phyloP scores from a whole-genome alignment of 2,329 filamentous ascomycete genomes.

The Verticillium albo-atrum region DNA sequence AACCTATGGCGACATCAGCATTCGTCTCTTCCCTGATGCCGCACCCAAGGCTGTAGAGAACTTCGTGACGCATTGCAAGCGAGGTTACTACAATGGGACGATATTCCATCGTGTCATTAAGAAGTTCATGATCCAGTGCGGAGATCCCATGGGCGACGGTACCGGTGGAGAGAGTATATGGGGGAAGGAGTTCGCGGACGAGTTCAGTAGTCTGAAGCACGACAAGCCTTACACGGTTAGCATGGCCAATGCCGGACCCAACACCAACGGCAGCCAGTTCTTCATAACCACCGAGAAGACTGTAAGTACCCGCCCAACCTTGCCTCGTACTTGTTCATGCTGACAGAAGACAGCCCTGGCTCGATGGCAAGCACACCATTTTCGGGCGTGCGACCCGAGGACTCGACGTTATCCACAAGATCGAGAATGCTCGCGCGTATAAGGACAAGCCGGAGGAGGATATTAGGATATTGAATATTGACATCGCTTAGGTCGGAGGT shows the following conservation, averaged over 20 bases:
- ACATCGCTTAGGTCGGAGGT: constrained; percentile 37
- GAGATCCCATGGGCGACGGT: constrained; percentile 82
- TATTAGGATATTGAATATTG: constrained; percentile 93
- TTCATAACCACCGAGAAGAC: constrained; percentile 98
- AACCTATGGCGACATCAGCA: constrained; percentile 86
- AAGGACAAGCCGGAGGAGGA: constrained; percentile 95
- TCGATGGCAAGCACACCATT: constrained; percentile 94
- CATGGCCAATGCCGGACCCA: constrained; percentile 96
- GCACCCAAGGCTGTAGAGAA: constrained; percentile 96
- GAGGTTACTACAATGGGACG: constrained; percentile 94
- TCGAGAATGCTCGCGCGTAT: constrained; percentile 83
- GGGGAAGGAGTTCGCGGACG: constrained; percentile 89
- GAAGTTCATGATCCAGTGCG: constrained; percentile 95
- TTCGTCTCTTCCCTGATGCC: constrained; percentile 87
- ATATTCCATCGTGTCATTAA: constrained; percentile 96
- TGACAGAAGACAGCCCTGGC: constrained; percentile 60
- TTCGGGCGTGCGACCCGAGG: constrained; percentile 89
- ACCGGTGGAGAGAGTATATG: constrained; percentile 90
- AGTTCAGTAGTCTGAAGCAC: constrained; percentile 86
- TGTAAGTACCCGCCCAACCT: constrained; percentile 40
- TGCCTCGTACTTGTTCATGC: neutral
- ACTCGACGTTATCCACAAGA: constrained; percentile 90
- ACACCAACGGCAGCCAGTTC: constrained; percentile 95
- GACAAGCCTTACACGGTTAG: constrained; percentile 95
- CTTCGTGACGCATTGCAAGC: constrained; percentile 86